Conservation (phyloP, 441 rosid genomes). For the Adansonia grandidieri region DNA sequence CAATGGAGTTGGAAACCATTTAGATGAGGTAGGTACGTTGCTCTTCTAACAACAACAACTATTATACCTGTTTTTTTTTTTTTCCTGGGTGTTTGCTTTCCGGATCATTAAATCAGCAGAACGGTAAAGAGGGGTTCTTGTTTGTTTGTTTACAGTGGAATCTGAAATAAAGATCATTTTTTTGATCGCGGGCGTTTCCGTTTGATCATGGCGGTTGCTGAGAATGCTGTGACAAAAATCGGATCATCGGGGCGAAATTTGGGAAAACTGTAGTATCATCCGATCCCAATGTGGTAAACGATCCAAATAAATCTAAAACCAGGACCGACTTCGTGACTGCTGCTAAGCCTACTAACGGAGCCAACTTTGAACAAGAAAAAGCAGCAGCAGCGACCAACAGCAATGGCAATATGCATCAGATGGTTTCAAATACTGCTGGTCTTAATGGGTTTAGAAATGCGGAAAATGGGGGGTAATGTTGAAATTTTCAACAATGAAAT, state of each 20-base stretch:
- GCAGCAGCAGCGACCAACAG: background rate
- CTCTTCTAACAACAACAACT: background rate
- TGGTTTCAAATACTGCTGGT: constrained; percentile 36
- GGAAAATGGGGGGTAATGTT: constrained; percentile 26
- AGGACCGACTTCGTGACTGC: constrained; percentile 40
- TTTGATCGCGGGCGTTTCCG: constrained; percentile 21
- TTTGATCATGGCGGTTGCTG: constrained; percentile 86
- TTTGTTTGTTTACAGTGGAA: constrained; percentile 34
- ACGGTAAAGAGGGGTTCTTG: background rate
- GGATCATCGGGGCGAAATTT: constrained; percentile 60
- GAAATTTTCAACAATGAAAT: constrained; percentile 52
- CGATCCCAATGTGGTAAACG: constrained; percentile 45
- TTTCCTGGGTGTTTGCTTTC: constrained; percentile 12
- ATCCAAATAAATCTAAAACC: constrained; percentile 51
- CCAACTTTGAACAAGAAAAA: constrained; percentile 26
- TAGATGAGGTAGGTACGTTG: constrained; percentile 42
- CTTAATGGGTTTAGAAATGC: constrained; percentile 27
- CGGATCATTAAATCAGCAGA: constrained; percentile 21
- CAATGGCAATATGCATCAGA: constrained; percentile 33
- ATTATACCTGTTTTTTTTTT: constrained; percentile 9
- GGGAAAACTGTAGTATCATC: constrained; percentile 51
- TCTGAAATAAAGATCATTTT: background rate
- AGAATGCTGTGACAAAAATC: constrained; percentile 77
- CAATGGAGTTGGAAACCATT: constrained; percentile 40
- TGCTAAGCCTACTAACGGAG: constrained; percentile 32